phyloP scores from a whole-genome alignment of 371 early-diverging fungal genomes.

The Mortierella sp. region DNA sequence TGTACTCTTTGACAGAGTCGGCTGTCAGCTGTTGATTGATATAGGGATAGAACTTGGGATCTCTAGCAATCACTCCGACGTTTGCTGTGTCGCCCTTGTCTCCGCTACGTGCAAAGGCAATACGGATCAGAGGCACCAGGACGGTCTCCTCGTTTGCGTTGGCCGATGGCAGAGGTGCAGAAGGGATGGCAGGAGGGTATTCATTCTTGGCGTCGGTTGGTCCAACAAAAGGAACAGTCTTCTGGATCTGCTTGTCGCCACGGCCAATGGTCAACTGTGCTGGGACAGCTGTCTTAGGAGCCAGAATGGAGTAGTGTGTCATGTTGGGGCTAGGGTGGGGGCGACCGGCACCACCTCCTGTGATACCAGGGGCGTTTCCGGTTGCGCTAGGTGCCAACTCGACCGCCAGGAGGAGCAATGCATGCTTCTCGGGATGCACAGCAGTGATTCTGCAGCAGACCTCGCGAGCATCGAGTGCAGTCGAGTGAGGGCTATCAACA shows the following conservation, averaged over 20 bases:
- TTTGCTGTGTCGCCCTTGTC: conserved; percentile 83
- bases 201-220: conserved; percentile 43
- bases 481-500: conserved; percentile 61
- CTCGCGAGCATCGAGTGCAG: conserved; percentile 64
- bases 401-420: conserved; percentile 68
- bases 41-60: conserved; percentile 66
- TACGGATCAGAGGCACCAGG: conserved; percentile 63
- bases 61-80: conserved; percentile 75
- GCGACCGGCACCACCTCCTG: conserved; percentile 71
- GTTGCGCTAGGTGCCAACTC: conserved; percentile 80
- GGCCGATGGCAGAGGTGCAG: conserved; percentile 26
- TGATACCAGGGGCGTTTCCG: conserved; percentile 82
- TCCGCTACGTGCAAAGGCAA: conserved; percentile 79
- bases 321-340: conserved; percentile 74
- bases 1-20: conserved; percentile 64
- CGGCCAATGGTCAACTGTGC: conserved; percentile 60
- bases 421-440: conserved; percentile 66
- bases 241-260: conserved; percentile 23
- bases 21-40: conserved; percentile 56
- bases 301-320: conserved; percentile 72
- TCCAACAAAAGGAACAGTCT: conserved; percentile 33
- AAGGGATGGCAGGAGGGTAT: conserved; percentile 46
- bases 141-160: conserved; percentile 53
- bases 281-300: conserved; percentile 64
- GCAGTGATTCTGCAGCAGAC: conserved; percentile 73